Base-by-base conservation (phyloP, 2,329 filamentous ascomycete genomes). In the Penicillium brasilianum region DNA sequence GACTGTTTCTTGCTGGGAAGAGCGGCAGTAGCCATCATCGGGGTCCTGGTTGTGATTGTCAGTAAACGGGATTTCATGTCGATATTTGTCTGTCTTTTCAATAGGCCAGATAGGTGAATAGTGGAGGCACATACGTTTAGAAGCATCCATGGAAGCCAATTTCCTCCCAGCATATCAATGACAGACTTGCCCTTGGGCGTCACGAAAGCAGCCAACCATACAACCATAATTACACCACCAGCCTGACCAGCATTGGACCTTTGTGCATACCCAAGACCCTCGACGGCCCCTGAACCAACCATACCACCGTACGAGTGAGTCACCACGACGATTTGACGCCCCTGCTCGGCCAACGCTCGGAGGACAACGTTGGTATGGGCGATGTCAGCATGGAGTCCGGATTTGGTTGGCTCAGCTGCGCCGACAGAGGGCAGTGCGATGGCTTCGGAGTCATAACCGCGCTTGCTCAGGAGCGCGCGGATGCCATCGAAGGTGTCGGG, bases 121-220 rank as follows among this genome's bases (percentile, higher is more conserved):
- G 13, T 51, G 52, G 32, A 10, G 10, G 18, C 30, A 54, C 52
- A 9, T 30, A 73, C 57, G 20, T 67, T 66, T 36, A 66, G 68
- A 4, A 58, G 10, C 64, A 69, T 66, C 72, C 75, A 75, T 1
- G 66, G 61, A 39, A 71, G 66, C 51, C 64, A 66, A 1, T 68
- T 49, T 4, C 68, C 69, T 39, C 69, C 67, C 18, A 73, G 46
- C 46, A 69, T 67, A 57, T 73, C 71, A 25, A 66, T 49, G 36
- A 77, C 57, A 20, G 67, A 71, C 20, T 68, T 53, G 0, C 76
- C 77, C 58, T 74, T 70, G 3, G 73, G 72, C 10, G 72, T 62
- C 3, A 77, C 71, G 57, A 78, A 78, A 0, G 72, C 72, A 48
- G 72, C 69, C 60, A 74, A 64, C 61, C 70, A 76, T 11, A 72